Base-by-base conservation (phyloP, 352 stramenopile species). In the Pythium aquatile region DNA sequence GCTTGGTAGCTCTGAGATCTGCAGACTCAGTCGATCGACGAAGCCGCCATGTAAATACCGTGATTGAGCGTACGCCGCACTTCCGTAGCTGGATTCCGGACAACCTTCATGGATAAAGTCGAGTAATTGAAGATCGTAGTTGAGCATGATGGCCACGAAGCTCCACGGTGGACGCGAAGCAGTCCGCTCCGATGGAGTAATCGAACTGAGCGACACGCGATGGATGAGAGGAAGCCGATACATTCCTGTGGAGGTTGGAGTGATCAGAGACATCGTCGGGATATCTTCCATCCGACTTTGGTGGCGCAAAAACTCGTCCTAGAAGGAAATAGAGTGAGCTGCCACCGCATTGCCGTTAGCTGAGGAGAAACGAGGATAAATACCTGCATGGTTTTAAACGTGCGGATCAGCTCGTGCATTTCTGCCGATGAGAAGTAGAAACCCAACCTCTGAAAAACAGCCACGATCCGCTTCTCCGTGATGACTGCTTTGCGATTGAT, bases 401-500 rank as follows among this genome's bases (percentile, higher is more conserved):
- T 71, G 4, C 48, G 68, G 9, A 86, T 76, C 0, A 90, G 58
- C 4, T 77, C 73, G 3, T 76, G 74, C 8, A 86, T 61, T 61
- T 91, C 82, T n/a, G 54, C 60, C 1, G 62, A 29, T 5, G 78
- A 61, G 17, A 91, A 85, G 40, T 79, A 79, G 30, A 89, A 89
- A 0, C 79, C 82, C 32, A 91, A 77, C 13, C 76, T 73, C 40
- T 80, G 62, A 17, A 91, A 89, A 3, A 77, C 68, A 1, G 66
- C 64, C 14, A 63, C 44, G 6, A 89, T 69, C 53, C 87, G 85
- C 17, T 77, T 73, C 30, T 91, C 82, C 0, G 82, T 91, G 32
- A 91, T 70, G 6, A 91, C 76, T 20, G 78, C 39, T 44, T 83
- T 83, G 8, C 82, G 71, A 35, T 85, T 89, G 28, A 88, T 84